Percentiles rank a stretch among this genome's conserved stretches.
phyloP scores from a whole-genome alignment of 2,329 filamentous ascomycete genomes.

The Fusarium secorum region DNA sequence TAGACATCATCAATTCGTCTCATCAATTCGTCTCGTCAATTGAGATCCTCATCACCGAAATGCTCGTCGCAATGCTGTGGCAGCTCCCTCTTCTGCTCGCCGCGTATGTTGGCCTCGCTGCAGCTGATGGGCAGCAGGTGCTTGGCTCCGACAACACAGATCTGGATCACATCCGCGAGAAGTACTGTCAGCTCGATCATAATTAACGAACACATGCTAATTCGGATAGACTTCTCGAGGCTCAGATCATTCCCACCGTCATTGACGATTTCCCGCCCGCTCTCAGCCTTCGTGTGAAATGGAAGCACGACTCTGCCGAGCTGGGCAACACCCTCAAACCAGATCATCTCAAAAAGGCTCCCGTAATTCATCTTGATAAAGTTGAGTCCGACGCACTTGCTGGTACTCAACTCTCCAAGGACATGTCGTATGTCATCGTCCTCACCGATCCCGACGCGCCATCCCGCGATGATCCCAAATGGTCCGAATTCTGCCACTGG shows the following conservation, averaged over 20 bases:
- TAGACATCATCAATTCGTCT: accelerated
- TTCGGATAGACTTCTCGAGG: not conserved
- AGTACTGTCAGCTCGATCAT: not conserved
- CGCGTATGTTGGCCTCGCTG: not conserved
- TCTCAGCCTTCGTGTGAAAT: constrained; percentile 14
- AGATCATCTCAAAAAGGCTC: not conserved
- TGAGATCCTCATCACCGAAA: accelerated
- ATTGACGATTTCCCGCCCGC: constrained; percentile 33
- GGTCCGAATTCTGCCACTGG: constrained; percentile 39
- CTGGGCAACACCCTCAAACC: constrained; percentile 31
- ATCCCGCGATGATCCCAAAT: constrained; percentile 31
- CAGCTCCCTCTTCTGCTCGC: not conserved
- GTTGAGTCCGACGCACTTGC: not conserved
- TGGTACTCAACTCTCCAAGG: not conserved
- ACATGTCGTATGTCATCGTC: constrained; percentile 11
- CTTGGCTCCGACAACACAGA: not conserved
- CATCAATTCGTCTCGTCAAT: not conserved
- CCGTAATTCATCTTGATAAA: not conserved
- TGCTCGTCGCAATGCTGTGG: not conserved
- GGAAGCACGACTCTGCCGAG: constrained; percentile 18
- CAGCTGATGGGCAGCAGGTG: not conserved
- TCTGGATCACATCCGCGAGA: constrained; percentile 9
- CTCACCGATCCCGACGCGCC: constrained; percentile 37
- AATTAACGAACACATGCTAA: accelerated
- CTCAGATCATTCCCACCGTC: constrained; percentile 29